Evolutionary conservation across 2,329 filamentous ascomycete genomes (phyloP), one percentile per base, ranked within the genome.

Genomic region (Aspergillus sp.): DNA sequence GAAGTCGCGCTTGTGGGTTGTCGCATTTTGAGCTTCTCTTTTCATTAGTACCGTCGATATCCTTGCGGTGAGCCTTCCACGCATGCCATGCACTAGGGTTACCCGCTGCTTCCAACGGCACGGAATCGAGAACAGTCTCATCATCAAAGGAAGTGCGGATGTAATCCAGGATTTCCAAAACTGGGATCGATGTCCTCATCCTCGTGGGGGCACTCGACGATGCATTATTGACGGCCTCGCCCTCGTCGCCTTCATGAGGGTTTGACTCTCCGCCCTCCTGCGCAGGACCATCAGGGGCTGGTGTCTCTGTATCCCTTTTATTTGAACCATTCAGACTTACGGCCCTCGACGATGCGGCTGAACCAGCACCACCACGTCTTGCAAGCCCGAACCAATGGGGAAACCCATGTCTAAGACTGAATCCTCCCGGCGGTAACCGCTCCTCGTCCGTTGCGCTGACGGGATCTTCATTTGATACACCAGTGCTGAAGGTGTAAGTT

Each of bases 11-110:
- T 62, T 71, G 72, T 51, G 68, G 78, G 59, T 76, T 84, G 71
- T 70, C 77, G 77, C 59, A 75, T 67, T 74, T 83, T 66, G 66
- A 73, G 15, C 56, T 58, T 20, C 55, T 61, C 33, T 57, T 46
- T 13, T 47, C 48, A 11, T 56, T 57, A 15, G 62, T 58, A 11
- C 54, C 57, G 27, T 61, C 57, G 20, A 57, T 58, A 2, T 76
- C 77, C 49, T 78, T 77, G 55, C 87, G 85, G 71, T 93, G 84
- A 6, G 89, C 85, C 66, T 86, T 84, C 93, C 93, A 98, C 4
- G 93, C 93, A 76, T 96, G 90, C 89, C 92, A 98, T 20, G 93
- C 95, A 6, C 92, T 91, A 3, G 90, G 87, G 66, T 98, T 96
- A 1, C 91, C 93, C 0, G 93, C 91, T 17, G 90, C 90, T 62